phyloP scores from a whole-genome alignment of 1,284 basidiomycete species.

The Austropuccinia psidii region DNA sequence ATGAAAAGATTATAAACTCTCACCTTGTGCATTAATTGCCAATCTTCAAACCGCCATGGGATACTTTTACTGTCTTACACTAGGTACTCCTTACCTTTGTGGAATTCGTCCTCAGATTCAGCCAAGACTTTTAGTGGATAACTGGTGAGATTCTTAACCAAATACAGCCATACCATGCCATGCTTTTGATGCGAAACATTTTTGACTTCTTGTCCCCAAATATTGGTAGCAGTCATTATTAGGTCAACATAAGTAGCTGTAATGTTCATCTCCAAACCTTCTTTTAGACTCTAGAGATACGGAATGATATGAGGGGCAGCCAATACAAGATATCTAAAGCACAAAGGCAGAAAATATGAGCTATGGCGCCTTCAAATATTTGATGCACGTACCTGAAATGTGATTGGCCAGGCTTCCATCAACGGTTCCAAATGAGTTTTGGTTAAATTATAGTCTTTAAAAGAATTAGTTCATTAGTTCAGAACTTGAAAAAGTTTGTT shows the following conservation, averaged over 20 bases:
- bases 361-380: neutral
- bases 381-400: conserved; percentile 58
- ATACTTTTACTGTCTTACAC: conserved; percentile 64
- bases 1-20: conserved; percentile 41
- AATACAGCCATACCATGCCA: conserved; percentile 86
- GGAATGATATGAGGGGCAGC: conserved; percentile 37
- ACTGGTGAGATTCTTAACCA: conserved; percentile 84
- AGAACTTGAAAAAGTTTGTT: conserved; percentile 40
- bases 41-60: conserved; percentile 98
- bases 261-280: conserved; percentile 83
- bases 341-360: neutral
- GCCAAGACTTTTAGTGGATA: conserved; percentile 62
- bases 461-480: conserved; percentile 15
- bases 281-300: conserved; percentile 56
- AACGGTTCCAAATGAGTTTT: conserved; percentile 99
- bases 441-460: conserved; percentile 74
- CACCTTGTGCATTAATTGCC: conserved; percentile 88
- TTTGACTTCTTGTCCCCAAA: conserved; percentile 67
- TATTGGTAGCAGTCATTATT: conserved; percentile 63
- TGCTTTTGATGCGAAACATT: conserved; percentile 63
- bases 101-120: conserved; percentile 46
- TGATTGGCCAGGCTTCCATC: conserved; percentile 93
- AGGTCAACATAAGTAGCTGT: conserved; percentile 87
- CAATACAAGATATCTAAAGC: conserved; percentile 34
- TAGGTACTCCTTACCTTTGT: conserved; percentile 50